Evolutionary conservation across 768 basidiomycete species (phyloP), one percentile per base, ranked within the genome.

Genomic region (Suillus fuscotomentosus): DNA sequence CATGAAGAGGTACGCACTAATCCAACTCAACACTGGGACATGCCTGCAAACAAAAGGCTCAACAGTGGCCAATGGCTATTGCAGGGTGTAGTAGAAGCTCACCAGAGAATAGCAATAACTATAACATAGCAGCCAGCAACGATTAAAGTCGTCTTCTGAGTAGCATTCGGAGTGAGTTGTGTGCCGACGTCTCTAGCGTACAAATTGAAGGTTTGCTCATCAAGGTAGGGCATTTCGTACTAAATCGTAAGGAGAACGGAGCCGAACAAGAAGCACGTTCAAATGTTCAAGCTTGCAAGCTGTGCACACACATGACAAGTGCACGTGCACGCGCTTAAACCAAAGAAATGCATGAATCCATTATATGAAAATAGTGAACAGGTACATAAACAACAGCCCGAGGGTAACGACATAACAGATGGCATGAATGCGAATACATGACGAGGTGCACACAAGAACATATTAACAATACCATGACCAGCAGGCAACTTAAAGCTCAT

Each of bases 91-190:
- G 36, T 17, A 1, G 50, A 51, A 13, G 72, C 87, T 67, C 72
- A 90, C 92, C 93, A 95, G 66, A 95, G 76, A 61, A 95, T 87
- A n/a, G 80, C 89, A 73, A 94, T 95, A 4, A 77, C 83, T 27
- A 94, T 34, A 62, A 94, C 79, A 75, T 94, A 95, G 38, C 81
- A 81, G 11, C 86, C 91, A 8, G 92, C 93, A 38, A 93, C 88
- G 62, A 95, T 93, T 55, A 95, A 77, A 1, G 93, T 95, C 15
- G 80, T 86, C 67, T 81, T 79, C 73, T 94, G 92, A 9, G 92
- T 94, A 11, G 77, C 79, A 66, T 86, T 91, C 1, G 92, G 92
- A 27, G 85, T 85, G 42, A 94, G 73, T 51, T 70, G 67, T 47
- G 76, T 57, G 54, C 43, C 39, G n/a, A 53, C 61, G 36, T 76